Percentiles rank a stretch among this genome's conserved stretches.
phyloP scores from a whole-genome alignment of 371 early-diverging fungal species.

The Apophysomyces ossiformis region DNA sequence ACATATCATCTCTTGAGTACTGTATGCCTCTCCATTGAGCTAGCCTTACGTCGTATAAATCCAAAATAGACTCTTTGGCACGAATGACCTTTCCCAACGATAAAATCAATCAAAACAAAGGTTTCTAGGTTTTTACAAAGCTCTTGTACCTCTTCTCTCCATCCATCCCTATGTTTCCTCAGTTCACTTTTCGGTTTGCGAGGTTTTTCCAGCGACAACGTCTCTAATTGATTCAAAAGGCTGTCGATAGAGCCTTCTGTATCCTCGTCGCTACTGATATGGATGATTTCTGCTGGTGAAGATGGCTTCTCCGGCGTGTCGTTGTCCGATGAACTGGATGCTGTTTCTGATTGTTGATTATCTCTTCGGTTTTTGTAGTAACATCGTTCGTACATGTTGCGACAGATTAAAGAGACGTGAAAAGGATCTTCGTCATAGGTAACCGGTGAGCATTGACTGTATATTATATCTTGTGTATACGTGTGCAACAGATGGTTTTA shows the following conservation, averaged over 20 bases:
- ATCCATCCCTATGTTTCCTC: not conserved
- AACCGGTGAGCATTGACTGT: not conserved
- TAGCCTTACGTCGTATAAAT: not conserved
- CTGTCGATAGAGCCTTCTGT: slow-evolving; percentile 10
- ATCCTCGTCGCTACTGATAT: not conserved
- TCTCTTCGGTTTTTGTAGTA: not conserved
- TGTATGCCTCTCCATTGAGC: not conserved
- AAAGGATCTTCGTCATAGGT: not conserved
- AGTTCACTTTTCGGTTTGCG: not conserved
- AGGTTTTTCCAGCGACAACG: slow-evolving; percentile 5
- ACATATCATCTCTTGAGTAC: not conserved
- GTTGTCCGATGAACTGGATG: not conserved
- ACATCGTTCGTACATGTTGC: slow-evolving; percentile 2
- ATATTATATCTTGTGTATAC: not conserved
- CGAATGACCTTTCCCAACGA: no score
- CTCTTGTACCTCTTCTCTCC: not conserved
- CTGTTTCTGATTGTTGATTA: not conserved
- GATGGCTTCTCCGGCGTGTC: not conserved
- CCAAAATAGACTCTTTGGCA: not conserved
- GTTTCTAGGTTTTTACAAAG: not conserved
- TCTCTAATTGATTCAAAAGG: slow-evolving; percentile 9
- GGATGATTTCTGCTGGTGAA: no score
- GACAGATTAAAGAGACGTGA: not conserved
- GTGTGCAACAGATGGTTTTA: not conserved
- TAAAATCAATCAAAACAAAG: not conserved